Base-by-base conservation (phyloP, 2,329 filamentous ascomycete species). In the Calycina herbarum region DNA sequence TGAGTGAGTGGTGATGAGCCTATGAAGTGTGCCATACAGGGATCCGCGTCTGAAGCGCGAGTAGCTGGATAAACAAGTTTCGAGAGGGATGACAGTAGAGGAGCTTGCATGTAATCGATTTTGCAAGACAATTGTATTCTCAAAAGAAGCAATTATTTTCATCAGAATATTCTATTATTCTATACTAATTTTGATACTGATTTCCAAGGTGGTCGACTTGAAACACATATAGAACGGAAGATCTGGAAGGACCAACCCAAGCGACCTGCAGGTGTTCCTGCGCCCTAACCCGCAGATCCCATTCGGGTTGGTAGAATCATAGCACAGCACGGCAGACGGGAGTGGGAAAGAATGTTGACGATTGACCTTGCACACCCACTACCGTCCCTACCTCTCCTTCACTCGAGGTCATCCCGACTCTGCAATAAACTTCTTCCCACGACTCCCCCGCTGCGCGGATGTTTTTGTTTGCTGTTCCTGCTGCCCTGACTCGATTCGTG, bases 401-500 rank as follows among this genome's bases (percentile, higher is more conserved):
- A 31, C 27, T 20, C 20, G 20, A 20, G 20, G 20, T 2, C 54
- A 33, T 31, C 27, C 31, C 7, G 11, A 17, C 27, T 35, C 56
- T 33, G 11, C 13, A 1, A 57, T 31, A 57, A 33, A 57, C 10
- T 57, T 35, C 56, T 33, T 33, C 27, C 27, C 31, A 57, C 56
- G 56, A 57, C 48, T 51, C 48, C 48, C 48, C 48, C 48, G 48
- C 48, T 51, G 48, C 48, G 48, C 27, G 56, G 56, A 57, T 31
- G 56, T 57, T 31, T 57, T 29, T 35, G 29, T 31, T 35, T 57
- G 31, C 27, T 57, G 17, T 31, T 35, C 27, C 17, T 27, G 10
- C 27, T 31, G 29, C 27, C 56, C 31, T 31, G 56, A 57, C 56
- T 33, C 27, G 31, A 35, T 35, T 27, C 31, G 56, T 35, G 56